Conservation (phyloP, 108 stramenopile genomes). For the Seminavis robusta region DNA sequence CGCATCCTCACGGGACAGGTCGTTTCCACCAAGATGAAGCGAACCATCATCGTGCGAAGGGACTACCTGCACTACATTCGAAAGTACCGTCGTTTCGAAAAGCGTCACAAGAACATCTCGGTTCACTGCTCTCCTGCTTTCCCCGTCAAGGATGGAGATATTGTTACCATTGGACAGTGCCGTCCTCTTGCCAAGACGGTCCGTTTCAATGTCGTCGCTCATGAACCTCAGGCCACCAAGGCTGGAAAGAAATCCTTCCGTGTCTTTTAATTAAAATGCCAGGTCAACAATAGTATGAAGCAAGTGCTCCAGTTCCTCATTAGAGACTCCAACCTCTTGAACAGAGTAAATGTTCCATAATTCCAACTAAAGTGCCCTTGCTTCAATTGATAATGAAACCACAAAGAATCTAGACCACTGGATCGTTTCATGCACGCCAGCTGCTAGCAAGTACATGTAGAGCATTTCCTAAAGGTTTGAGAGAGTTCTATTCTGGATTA, state of each 20-base stretch:
- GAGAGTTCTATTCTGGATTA: too few species aligned
- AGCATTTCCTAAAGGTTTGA: too few species aligned
- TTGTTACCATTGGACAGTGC: constrained; percentile 99
- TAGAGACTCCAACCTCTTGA: too few species aligned
- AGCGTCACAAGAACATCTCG: constrained; percentile 99
- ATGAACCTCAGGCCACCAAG: constrained; percentile 72
- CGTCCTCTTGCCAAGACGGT: constrained; percentile 99
- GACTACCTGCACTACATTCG: constrained; percentile 99
- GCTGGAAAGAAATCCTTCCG: constrained; percentile 89
- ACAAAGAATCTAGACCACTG: too few species aligned
- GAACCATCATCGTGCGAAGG: constrained; percentile 97
- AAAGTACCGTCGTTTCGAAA: constrained; percentile 99
- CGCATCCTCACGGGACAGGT: constrained; percentile 97
- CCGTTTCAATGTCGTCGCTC: constrained; percentile 92
- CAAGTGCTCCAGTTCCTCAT: too few species aligned
- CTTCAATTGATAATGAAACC: too few species aligned
- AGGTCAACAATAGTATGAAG: constrained; percentile 7
- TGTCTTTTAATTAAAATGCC: constrained; percentile 92
- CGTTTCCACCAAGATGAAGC: constrained; percentile 99
- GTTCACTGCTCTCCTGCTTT: constrained; percentile 99
- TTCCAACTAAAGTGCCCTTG: too few species aligned
- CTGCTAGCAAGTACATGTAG: too few species aligned
- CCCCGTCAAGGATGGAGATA: constrained; percentile 97
- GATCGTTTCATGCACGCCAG: too few species aligned
- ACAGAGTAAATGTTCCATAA: too few species aligned